Conservation (phyloP, 805 yeast genomes). For the Candida easanensis region DNA sequence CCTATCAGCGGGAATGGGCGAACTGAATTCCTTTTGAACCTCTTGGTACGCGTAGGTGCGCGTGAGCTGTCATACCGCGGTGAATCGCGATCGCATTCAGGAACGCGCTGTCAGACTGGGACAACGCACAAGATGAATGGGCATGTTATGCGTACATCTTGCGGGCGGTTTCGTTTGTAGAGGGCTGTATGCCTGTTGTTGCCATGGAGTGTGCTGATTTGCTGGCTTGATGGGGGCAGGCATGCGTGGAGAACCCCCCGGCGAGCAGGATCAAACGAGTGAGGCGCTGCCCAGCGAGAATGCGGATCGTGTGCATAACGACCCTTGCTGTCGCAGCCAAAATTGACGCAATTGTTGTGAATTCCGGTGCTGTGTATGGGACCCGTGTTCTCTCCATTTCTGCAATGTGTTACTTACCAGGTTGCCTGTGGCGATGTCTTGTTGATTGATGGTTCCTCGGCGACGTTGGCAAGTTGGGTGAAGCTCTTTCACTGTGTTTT, state of each 20-base stretch:
- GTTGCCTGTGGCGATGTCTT: background rate
- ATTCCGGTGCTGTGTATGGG: background rate
- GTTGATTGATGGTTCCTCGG: background rate
- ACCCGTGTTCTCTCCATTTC: background rate
- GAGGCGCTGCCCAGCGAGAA: background rate
- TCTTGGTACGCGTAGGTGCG: background rate
- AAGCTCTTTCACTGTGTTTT: background rate
- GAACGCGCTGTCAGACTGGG: conserved; percentile 1
- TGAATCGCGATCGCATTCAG: background rate
- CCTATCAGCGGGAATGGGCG: background rate
- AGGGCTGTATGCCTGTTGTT: background rate
- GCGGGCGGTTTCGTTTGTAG: too few relatives aligned
- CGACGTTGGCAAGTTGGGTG: background rate
- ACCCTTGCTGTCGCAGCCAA: background rate
- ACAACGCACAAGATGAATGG: background rate
- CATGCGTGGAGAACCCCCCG: background rate
- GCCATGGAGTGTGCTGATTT: background rate
- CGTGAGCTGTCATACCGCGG: background rate
- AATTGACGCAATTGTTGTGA: background rate
- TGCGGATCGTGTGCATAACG: background rate
- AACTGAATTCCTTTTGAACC: background rate
- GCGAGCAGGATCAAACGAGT: background rate
- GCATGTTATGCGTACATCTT: background rate
- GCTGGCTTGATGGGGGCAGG: too few relatives aligned
- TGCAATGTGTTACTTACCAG: background rate